Evolutionary conservation across 148 eudicot species (phyloP).

Genomic region (Nyssa sinensis): DNA sequence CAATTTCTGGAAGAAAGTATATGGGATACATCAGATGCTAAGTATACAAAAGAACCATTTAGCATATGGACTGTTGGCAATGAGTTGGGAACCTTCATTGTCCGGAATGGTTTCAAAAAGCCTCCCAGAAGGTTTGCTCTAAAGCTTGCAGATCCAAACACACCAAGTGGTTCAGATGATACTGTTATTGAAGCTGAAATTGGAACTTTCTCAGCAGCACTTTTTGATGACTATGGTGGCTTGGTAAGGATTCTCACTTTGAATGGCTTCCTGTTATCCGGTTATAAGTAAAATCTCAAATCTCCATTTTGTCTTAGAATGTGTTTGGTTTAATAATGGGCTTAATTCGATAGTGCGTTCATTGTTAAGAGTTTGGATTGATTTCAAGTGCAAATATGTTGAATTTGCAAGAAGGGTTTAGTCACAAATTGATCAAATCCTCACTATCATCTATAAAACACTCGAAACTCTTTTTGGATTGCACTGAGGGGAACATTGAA

Average conservation of each 20-base stretch:
- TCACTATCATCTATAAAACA: not conserved
- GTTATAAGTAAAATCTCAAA: conserved; percentile 2
- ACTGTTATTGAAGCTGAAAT: conserved; percentile 80
- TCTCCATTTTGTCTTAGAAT: not conserved
- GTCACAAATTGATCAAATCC: not conserved
- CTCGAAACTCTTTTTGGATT: not conserved
- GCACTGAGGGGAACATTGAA: not conserved
- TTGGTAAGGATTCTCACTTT: conserved; percentile 50
- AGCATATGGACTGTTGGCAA: conserved; percentile 87
- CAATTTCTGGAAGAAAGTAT: conserved; percentile 79
- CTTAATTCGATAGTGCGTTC: not conserved
- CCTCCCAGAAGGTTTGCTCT: conserved; percentile 90
- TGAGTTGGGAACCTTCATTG: conserved; percentile 78
- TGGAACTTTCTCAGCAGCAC: conserved; percentile 86
- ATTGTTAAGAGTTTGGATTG: not conserved
- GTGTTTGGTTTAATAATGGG: not conserved
- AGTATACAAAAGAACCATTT: conserved; percentile 55
- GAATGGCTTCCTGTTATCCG: not conserved
- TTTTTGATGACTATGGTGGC: conserved; percentile 98
- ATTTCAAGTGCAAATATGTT: not conserved
- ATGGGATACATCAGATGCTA: conserved; percentile 79
- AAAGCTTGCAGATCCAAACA: conserved; percentile 66
- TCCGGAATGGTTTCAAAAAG: conserved; percentile 69
- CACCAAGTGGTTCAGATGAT: conserved; percentile 67
- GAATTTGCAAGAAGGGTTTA: not conserved